Evolutionary conservation across 257 asterid genomes (phyloP), one percentile per base, ranked within the genome.

Genomic region (Datura wrightii): DNA sequence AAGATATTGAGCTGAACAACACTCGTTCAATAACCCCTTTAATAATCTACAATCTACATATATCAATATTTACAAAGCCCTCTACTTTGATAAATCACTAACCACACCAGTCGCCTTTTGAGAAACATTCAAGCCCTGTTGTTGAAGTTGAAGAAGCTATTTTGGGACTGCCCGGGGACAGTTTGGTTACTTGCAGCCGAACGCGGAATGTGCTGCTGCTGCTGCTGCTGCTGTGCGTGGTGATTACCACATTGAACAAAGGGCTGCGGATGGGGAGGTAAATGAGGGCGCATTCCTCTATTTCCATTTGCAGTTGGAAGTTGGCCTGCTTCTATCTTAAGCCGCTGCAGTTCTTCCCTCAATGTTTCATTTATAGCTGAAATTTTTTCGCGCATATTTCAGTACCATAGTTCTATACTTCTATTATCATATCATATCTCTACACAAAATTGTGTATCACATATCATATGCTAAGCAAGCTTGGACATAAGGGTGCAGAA

Each of bases 341-440:
- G 96, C 87, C 97, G 94, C 87, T 93, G 97, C 84, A 95, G 87
- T 85, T 95, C 99, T 78, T 91, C 92, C 89, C 92, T 92, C 90
- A 95, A 70, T 3, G 97, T 90, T 31, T 95, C 97, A 56, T 93
- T 96, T 88, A 96, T 85, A 80, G 97, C 99, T 96, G 88, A 59
- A 86, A 84, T 81, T 31, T 54, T 84, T 16, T 10, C 10, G 6
- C 48, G 9, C 18, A 87, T 53, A 46, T 10, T 13, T 50, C 16
- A 83, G 31, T 52, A 24, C 41, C 19, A 78, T 76, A 76, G 44
- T 2, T 76, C 82, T 50, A 50, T 50, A 65, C 44, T 36, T 36
- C 72, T 10, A 13, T 65, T 16, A 31, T 31, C 81, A 48, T 76
- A 7, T 13, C 44, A 50, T 65, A 13, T 65, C 13, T 13, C 72